Percentiles rank a stretch among this genome's conserved stretches.
Evolutionary conservation across 495 filamentous ascomycete genomes (phyloP).

Genomic region (Trypethelium eluteriae): DNA sequence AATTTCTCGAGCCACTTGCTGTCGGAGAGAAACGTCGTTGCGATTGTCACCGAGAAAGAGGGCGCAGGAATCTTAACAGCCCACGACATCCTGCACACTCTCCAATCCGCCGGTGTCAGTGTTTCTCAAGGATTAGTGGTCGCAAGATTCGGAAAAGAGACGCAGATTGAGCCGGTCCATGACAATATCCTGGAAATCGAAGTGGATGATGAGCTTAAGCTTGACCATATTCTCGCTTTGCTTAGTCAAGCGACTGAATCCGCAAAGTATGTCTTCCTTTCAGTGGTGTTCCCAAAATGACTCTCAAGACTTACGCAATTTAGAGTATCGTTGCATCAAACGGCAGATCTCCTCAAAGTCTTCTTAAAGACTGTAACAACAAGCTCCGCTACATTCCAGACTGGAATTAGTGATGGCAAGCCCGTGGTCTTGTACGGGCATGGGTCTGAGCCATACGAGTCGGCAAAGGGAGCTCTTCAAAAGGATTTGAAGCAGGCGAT

Average conservation of each 20-base stretch:
- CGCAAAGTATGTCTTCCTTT: slow-evolving; percentile 12
- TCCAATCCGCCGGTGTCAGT: slow-evolving; percentile 12
- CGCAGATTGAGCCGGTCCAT: slow-evolving; percentile 14
- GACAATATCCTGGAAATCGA: slow-evolving; percentile 20
- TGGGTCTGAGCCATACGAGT: slow-evolving; percentile 17
- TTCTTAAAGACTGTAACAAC: slow-evolving; percentile 18
- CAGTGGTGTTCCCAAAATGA: neutral
- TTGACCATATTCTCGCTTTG: slow-evolving; percentile 20
- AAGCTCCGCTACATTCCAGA: slow-evolving; percentile 20
- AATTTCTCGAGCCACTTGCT: slow-evolving; percentile 26
- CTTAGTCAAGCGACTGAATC: slow-evolving; percentile 19
- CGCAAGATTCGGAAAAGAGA: slow-evolving; percentile 15
- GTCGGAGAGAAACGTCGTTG: slow-evolving; percentile 21
- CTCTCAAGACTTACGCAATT: neutral
- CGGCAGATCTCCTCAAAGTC: slow-evolving; percentile 18
- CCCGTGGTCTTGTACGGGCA: slow-evolving; percentile 19
- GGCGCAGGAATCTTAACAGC: slow-evolving; percentile 16
- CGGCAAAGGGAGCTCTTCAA: slow-evolving; percentile 22
- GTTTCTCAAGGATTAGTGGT: slow-evolving; percentile 18
- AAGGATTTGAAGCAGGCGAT: slow-evolving; percentile 22
- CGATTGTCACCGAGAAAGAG: slow-evolving; percentile 18
- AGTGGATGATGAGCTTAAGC: slow-evolving; percentile 17
- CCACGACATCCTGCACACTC: slow-evolving; percentile 17
- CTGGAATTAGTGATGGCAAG: slow-evolving; percentile 22
- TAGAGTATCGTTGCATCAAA: slow-evolving; percentile 18